Evolutionary conservation across 129 eudicot genomes (phyloP), one percentile per base, ranked within the genome.

Genomic region (Flaveria linearis): DNA sequence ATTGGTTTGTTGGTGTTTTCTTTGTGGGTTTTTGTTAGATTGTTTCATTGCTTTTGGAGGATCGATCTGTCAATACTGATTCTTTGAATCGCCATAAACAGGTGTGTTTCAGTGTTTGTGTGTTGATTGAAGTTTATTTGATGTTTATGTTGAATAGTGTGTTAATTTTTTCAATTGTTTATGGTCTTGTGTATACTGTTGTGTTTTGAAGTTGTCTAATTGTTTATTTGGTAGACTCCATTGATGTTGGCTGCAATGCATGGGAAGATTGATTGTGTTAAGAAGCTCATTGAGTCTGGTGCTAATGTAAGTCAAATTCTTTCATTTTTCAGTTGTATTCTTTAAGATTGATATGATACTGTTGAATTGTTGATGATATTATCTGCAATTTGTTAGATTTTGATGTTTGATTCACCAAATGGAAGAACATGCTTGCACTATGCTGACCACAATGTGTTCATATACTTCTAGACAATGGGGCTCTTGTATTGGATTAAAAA

Each of bases 191-290:
- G 65, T 28, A 53, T 33, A 22, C 18, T 72, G 11, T 25, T 46
- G 64, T 17, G 20, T 36, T 56, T 61, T 63, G 23, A 23, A 36
- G 25, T 25, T 80, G 18, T 50, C 71, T 63, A 57, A 36, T 5
- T 36, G 41, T 36, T 64, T 53, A 61, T 7, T 81, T 82, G 71
- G 75, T 69, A 91, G 97, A 88, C 91, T 45, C 97, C 94, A 71
- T 79, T 91, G 88, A 91, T 88, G 97, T 51, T 91, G 81, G 94
- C 97, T 82, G 94, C 97, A 74, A 88, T 88, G 84, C 89, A 88
- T 80, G 97, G 94, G 73, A 86, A 91, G 74, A 77, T 82, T 50
- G 74, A 85, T 49, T 91, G 94, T 75, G 88, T 88, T 64, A 82
- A 81, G 72, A 91, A 76, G 86, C 94, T 91, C 45, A 85, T 91